These are phyloP conservation scores for Plasmodium malariae DNA, from an alignment of 169 alveolate species.

Conservation along the genomic window DNA sequence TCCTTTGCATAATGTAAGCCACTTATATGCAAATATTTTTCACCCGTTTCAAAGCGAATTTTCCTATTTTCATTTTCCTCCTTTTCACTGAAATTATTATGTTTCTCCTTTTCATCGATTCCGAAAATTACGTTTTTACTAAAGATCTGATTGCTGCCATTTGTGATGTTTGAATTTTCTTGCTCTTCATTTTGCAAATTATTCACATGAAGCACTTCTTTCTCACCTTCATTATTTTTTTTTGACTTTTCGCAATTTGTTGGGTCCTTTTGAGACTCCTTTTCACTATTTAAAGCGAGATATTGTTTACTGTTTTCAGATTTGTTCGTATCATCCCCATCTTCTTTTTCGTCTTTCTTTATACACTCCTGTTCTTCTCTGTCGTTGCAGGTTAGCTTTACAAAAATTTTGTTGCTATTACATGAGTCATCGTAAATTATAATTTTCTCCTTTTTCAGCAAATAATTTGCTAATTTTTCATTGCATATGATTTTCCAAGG, in stretches of 20 bases:
- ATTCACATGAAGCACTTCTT: not conserved
- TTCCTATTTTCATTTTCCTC: not conserved
- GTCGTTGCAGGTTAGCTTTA: not conserved
- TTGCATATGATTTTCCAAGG: constrained; percentile 75
- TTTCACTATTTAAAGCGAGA: too few relatives aligned
- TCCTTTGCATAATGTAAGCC: not conserved
- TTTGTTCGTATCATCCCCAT: not conserved
- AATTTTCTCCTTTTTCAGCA: constrained; percentile 23
- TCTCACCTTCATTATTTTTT: not conserved
- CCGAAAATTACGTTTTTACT: too few relatives aligned
- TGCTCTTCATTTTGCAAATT: not conserved
- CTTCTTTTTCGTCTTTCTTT: not conserved
- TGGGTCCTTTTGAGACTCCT: too few relatives aligned
- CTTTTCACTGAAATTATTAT: not conserved
- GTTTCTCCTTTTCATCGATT: not conserved
- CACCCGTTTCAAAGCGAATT: not conserved
- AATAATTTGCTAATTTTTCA: constrained; percentile 40
- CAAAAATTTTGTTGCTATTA: constrained; percentile 17
- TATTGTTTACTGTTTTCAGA: too few relatives aligned
- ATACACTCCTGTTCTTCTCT: not conserved
- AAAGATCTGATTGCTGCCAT: not conserved
- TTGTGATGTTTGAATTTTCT: not conserved
- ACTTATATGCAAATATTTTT: not conserved
- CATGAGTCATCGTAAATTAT: constrained; percentile 19
- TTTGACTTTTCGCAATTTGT: too few relatives aligned